Base-by-base conservation (phyloP, 2,329 filamentous ascomycete genomes). In the Aureobasidium subglaciale region DNA sequence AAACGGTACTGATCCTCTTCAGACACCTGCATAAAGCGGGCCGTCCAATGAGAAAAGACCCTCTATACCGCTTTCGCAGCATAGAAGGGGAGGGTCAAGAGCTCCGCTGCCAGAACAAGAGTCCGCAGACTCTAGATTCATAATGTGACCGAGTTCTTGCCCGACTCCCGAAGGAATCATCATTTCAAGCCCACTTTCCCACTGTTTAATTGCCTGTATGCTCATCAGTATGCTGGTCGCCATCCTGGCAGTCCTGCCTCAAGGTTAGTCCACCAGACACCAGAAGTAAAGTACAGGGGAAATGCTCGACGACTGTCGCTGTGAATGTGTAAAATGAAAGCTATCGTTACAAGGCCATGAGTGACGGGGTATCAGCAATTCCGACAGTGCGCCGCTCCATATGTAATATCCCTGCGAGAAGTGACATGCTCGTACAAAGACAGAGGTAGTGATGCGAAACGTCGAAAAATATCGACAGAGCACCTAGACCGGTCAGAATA, bases 21-120 rank as follows among this genome's bases (percentile, higher is more conserved):
- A 56, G 42, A 38, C 11, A 41, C 43, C 27, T 46, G 54, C 54
- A 15, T 41, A 25, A 48, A 32, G 54, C 54, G 40, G 30, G 27
- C 18, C 6, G 11, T 43, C 42, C 54, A 34, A 56, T 41, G 54
- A 56, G 54, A 56, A 56, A 56, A 56, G 43, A 49, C 41, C 42
- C 54, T 40, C 34, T 46, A 30, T 24, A 30, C 18, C 20, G 22
- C 30, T 48, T 40, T 22, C 25, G 32, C 40, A 32, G 18, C 32
- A 16, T 35, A 37, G 52, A 37, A 46, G 52, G 35, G 32, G 52
- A 55, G 41, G 52, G 46, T 41, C 30, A 55, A 37, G 41, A 41
- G 22, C 25, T n/a, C 35, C 32, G 25, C 24, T 32, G 30, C 20
- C 32, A 20, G 24, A 38, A 32, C 30, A 11, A 46, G 0, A 24